Base-by-base conservation (phyloP, 2,329 filamentous ascomycete genomes). In the Ceratocystis alfenasii region DNA sequence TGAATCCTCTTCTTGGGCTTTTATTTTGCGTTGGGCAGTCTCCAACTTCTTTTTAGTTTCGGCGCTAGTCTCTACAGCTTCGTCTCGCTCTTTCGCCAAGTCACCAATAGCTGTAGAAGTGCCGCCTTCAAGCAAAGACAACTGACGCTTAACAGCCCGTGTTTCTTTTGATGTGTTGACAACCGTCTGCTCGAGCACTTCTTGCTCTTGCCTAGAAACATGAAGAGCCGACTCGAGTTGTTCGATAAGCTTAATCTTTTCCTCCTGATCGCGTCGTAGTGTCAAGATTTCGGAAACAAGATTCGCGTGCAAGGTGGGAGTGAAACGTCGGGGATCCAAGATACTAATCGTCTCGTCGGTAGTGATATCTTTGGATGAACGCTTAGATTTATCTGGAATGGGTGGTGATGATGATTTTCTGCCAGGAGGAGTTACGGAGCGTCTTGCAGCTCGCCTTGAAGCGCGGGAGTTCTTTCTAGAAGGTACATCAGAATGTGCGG, bases 251-350 rank as follows among this genome's bases (percentile, higher is more conserved):
- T 85, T 89, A 57, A 87, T 83, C 76, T 96, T 96, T 53, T 89
- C 90, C 73, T 99, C 94, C 69, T 97, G 84, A 69, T 99, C 94
- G 67, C 94, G 83, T 25, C 92, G 85, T 62, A 99, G 77, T 1
- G 86, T 85, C 48, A 99, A 79, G 69, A 99, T 99, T 74, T 99
- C 94, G 0, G 93, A 93, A 0, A 99, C 93, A 5, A 99, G 79
- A 62, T 90, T 96, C 7, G 94, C 94, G 74, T 97, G 94, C 10
- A 99, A 78, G 0, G 92, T 97, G 1, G 94, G 94, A 0, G 94
- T 99, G 73, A 99, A 96, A 46, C 94, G 84, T 65, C 93, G 85
- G 2, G 94, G 91, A 72, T 99, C 94, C 36, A 96, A 79, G 25
- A 90, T 85, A 70, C 83, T 81, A 67, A 91, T 85, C 57, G 78